Base-by-base conservation (phyloP, 2,329 filamentous ascomycete genomes). In the Trichothecium sympodiale region DNA sequence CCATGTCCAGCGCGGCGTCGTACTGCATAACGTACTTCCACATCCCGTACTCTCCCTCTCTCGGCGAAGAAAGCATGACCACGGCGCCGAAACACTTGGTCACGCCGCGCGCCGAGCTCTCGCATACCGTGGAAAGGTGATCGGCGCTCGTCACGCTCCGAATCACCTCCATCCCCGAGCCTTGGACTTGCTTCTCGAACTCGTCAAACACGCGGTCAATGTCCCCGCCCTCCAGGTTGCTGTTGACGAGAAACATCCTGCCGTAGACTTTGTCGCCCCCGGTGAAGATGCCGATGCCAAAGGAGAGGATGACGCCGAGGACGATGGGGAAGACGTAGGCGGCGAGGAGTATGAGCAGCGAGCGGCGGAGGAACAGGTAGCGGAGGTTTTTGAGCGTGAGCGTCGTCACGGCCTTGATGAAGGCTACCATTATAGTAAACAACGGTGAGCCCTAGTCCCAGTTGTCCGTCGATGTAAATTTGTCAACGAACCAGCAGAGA, bases 1-100 rank as follows among this genome's bases (percentile, higher is more conserved):
- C 25, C 15, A 17, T 29, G 7, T 27, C 31, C 9, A 27, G 13
- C 8, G 23, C 14, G n/a, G 29, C 29, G 18, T 31, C 20, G 16
- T 29, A n/a, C 8, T 26, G 35, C 13, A 37, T 28, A 15, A 15
- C 18, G 17, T 37, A 37, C 8, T 28, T 37, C 35, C 35, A 37
- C 13, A 14, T 12, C 9, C 29, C 29, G 7, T 18, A n/a, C 4
- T 20, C 29, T 8, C 35, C 35, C 12, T 31, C 18, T 10, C 16
- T 33, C 12, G 35, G 35, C 13, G 35, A 33, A 8, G 31, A 20
- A 10, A 27, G 29, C 17, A 37, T 17, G 8, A 33, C 23, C 8
- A 33, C 23, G 18, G 35, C 35, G n/a, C 14, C 35, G 35, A 37
- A 28, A 23, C 35, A 37, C 17, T 32, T 32, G 2, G 30, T 15